Percentiles rank a stretch among this genome's conserved stretches.
Conservation (phyloP, 1,284 basidiomycete species). For the Melampsora americana region DNA sequence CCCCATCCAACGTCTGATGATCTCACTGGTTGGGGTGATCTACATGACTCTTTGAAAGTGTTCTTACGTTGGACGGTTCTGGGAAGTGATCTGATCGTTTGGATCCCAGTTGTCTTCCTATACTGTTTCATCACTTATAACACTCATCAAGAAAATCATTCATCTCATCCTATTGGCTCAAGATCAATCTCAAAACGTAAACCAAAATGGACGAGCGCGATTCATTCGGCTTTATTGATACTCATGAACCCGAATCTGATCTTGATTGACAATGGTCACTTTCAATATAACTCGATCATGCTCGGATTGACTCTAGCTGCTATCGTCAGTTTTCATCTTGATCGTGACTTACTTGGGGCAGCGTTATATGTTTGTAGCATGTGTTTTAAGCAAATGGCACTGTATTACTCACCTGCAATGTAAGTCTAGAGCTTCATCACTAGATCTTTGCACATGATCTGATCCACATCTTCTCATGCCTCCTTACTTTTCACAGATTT, state of each 20-base stretch:
- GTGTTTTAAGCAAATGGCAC: slow-evolving; percentile 90
- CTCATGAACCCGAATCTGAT: slow-evolving; percentile 64
- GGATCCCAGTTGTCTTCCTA: slow-evolving; percentile 39
- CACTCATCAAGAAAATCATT: background rate
- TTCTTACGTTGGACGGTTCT: slow-evolving; percentile 48
- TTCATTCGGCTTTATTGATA: slow-evolving; percentile 6
- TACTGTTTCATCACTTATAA: slow-evolving; percentile 58
- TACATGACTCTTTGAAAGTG: slow-evolving; percentile 43
- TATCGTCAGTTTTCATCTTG: slow-evolving; percentile 66
- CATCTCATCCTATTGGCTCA: background rate
- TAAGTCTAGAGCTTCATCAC: slow-evolving; percentile 29
- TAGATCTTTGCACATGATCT: background rate
- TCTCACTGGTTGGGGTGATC: slow-evolving; percentile 36
- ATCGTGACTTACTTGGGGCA: slow-evolving; percentile 70
- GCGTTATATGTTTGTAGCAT: slow-evolving; percentile 77
- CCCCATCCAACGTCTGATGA: background rate
- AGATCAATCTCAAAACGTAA: background rate
- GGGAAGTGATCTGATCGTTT: slow-evolving; percentile 28
- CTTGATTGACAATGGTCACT: slow-evolving; percentile 84
- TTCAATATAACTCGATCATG: slow-evolving; percentile 85
- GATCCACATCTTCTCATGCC: background rate
- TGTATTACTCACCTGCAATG: slow-evolving; percentile 87
- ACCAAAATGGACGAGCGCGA: slow-evolving; percentile 1
- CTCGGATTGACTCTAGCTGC: slow-evolving; percentile 72
- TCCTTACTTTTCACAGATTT: slow-evolving; percentile 55